phyloP scores from a whole-genome alignment of 1,284 basidiomycete species.

The Cutaneotrichosporon cavernicola region DNA sequence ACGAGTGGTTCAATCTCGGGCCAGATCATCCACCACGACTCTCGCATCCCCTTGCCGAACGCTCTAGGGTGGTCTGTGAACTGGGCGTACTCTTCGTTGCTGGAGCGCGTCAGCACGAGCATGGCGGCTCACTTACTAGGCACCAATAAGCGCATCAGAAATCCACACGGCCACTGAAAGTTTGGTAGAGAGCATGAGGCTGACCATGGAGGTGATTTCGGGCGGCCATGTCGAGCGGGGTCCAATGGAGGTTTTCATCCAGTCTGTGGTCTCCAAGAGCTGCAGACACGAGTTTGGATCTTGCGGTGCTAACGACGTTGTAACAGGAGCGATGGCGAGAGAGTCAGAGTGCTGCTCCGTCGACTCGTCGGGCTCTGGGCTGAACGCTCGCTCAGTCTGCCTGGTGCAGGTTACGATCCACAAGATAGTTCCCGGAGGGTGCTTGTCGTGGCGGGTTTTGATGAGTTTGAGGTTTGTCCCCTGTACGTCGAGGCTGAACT shows the following conservation, averaged over 20 bases:
- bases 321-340: background rate
- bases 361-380: no score
- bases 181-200: conserved; percentile 6
- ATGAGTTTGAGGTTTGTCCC: conserved; percentile 7
- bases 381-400: background rate
- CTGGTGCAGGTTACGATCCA: conserved; percentile 2
- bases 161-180: conserved; percentile 36
- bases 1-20: conserved; percentile 18
- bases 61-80: conserved; percentile 35
- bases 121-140: conserved; percentile 28
- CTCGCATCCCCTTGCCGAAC: conserved; percentile 33
- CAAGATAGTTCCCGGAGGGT: background rate
- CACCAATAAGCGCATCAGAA: conserved; percentile 36
- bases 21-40: conserved; percentile 33
- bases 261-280: conserved; percentile 36
- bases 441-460: conserved; percentile 16
- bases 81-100: conserved; percentile 36
- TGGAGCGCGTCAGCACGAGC: conserved; percentile 17
- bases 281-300: conserved; percentile 25
- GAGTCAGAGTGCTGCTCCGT: no score
- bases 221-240: conserved; percentile 28
- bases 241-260: conserved; percentile 38
- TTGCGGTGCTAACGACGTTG: background rate
- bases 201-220: conserved; percentile 10
- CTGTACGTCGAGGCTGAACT: conserved; percentile 13